Evolutionary conservation across 495 filamentous ascomycete species (phyloP), one percentile per base, ranked within the genome.

Genomic region (Podospora bellae-mahoneyi): DNA sequence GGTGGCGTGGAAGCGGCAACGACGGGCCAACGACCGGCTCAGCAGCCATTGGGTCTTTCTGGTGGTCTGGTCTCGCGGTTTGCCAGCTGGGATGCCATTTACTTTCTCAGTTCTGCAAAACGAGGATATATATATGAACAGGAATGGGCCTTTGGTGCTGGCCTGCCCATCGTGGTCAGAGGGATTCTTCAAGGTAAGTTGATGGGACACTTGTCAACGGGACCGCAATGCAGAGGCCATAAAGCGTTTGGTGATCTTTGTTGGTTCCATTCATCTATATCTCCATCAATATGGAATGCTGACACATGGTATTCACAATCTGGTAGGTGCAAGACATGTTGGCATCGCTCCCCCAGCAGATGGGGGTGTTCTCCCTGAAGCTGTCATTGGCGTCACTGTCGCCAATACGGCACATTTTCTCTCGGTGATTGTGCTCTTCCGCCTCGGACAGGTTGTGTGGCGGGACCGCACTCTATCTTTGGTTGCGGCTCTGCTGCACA

Each of bases 71-170:
- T 84, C 68, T 69, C 79, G 66, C 88, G 87, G 64, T 83, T 97
- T 54, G 87, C 88, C 0, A 85, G 94, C 78, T 99, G 95, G 95
- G 95, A 99, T 74, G 89, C 91, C 48, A 88, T 99, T 64, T 98
- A 97, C 76, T 98, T 91, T 72, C 80, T 89, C 44, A 85, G 88
- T 65, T 77, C 82, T 58, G 88, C 92, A 0, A 80, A 84, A 65
- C 81, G 88, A 39, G 93, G 92, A 26, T 93, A 97, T 69, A 62
- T 89, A 10, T 94, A 90, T 78, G 95, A 99, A 79, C 96, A 99
- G 79, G 93, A 97, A 79, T 98, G 94, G 93, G 95, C 96, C 1
- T 99, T 97, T 80, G 90, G 92, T 23, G 86, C 83, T 77, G 87
- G 87, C 1, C 87, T 89, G 68, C 84, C 89, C 4, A 78, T 81